Evolutionary conservation across 495 filamentous ascomycete genomes (phyloP).

Genomic region (Collariella sp.): DNA sequence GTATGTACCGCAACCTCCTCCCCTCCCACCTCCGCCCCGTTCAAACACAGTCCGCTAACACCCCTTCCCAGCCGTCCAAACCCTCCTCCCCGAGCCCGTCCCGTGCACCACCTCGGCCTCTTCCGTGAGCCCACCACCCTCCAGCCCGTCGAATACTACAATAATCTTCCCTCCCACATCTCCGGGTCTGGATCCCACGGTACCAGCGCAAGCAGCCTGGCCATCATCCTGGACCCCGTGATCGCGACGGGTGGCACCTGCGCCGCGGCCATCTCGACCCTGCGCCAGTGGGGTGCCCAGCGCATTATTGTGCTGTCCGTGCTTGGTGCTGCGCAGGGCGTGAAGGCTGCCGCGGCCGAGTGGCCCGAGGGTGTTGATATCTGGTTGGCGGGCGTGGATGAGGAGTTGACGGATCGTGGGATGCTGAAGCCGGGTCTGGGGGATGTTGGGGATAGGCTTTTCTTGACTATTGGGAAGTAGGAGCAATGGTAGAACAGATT

Average conservation of each 20-base stretch:
- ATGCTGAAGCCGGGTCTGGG: conserved; percentile 91
- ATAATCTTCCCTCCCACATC: conserved; percentile 78
- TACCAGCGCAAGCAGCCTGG: conserved; percentile 46
- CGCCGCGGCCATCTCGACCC: conserved; percentile 78
- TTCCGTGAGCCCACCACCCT: conserved; percentile 81
- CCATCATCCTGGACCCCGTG: conserved; percentile 82
- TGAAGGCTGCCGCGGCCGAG: conserved; percentile 58
- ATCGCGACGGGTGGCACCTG: conserved; percentile 91
- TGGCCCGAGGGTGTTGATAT: conserved; percentile 70
- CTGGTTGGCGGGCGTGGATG: conserved; percentile 75
- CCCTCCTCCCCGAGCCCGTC: conserved; percentile 72
- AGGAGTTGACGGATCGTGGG: conserved; percentile 58
- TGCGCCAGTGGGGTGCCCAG: conserved; percentile 83
- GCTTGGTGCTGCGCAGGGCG: conserved; percentile 58
- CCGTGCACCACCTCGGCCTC: conserved; percentile 88
- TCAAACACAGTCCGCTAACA: neutral
- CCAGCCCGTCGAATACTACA: conserved; percentile 95
- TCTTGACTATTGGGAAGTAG: conserved; percentile 87
- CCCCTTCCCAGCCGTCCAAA: conserved; percentile 55
- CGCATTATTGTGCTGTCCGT: conserved; percentile 72
- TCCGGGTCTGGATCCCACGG: conserved; percentile 16
- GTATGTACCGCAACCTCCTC: conserved; percentile 30
- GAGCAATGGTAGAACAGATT: neutral
- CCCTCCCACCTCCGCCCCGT: neutral
- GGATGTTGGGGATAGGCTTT: conserved; percentile 88